Conservation (phyloP, 2,329 filamentous ascomycete genomes). For the Fusarium sp. region DNA sequence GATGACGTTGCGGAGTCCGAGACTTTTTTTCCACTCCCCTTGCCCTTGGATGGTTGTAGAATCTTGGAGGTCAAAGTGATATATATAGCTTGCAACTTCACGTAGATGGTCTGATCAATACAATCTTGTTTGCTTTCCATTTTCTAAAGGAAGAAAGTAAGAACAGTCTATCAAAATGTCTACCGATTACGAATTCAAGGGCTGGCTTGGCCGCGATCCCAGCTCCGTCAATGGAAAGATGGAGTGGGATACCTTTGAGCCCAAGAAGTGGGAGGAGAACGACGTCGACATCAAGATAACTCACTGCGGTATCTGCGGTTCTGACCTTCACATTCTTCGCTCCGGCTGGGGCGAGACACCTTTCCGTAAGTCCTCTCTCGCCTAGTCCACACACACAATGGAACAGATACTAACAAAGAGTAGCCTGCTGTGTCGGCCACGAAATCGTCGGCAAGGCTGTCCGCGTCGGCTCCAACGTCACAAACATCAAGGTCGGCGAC, state of each 20-base stretch:
- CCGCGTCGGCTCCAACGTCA: conserved; percentile 58
- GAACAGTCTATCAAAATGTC: conserved; percentile 34
- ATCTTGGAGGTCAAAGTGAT: background rate
- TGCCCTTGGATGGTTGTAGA: conserved; percentile 1
- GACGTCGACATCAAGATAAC: conserved; percentile 71
- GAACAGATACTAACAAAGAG: conserved; percentile 7
- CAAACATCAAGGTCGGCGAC: conserved; percentile 65
- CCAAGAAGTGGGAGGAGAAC: conserved; percentile 69
- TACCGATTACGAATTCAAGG: conserved; percentile 57
- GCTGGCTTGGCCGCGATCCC: conserved; percentile 57
- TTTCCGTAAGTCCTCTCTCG: conserved; percentile 45
- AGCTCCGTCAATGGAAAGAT: conserved; percentile 58
- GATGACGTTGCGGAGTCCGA: conserved; percentile 26
- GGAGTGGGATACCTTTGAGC: conserved; percentile 62
- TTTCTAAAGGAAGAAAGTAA: background rate
- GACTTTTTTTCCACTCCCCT: background rate
- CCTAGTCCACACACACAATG: background rate
- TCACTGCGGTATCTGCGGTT: conserved; percentile 71
- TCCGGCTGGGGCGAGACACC: conserved; percentile 57
- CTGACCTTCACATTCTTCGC: conserved; percentile 64
- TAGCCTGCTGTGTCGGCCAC: conserved; percentile 66
- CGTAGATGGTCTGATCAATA: background rate
- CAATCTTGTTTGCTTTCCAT: background rate
- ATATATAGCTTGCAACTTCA: conserved; percentile 1
- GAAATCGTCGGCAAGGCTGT: conserved; percentile 69